A percentile compares a stretch with the other conserved stretches of the same genome.
Conservation (phyloP, 805 yeast genomes). For the Candida dajiaensis region DNA sequence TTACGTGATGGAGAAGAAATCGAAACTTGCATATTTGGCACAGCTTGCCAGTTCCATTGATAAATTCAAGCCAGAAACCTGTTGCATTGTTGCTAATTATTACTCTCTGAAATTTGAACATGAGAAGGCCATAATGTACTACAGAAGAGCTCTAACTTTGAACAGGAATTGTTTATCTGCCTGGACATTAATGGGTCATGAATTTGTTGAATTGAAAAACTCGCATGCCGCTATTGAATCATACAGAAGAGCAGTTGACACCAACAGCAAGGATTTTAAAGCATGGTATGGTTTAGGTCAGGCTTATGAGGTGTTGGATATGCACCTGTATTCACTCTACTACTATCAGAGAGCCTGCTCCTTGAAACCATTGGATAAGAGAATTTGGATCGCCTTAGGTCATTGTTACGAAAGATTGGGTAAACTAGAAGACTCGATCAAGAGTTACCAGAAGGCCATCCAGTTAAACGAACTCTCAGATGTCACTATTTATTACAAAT, state of each 20-base stretch:
- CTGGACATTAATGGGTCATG: constrained; percentile 99
- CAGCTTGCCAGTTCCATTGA: constrained; percentile 80
- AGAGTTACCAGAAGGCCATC: constrained; percentile 76
- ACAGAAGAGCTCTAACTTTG: constrained; percentile 79
- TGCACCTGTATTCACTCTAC: constrained; percentile 87
- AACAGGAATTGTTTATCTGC: constrained; percentile 81
- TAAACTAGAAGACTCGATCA: constrained; percentile 66
- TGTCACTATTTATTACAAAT: constrained; percentile 49
- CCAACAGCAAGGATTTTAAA: constrained; percentile 80
- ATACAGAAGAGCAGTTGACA: constrained; percentile 88
- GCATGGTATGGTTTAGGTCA: constrained; percentile 99
- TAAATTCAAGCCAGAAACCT: constrained; percentile 86
- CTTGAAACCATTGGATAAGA: constrained; percentile 78
- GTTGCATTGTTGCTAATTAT: constrained; percentile 91
- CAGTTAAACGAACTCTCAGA: constrained; percentile 48
- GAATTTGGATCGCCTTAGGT: constrained; percentile 97
- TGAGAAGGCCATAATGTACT: constrained; percentile 90
- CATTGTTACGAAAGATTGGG: constrained; percentile 79
- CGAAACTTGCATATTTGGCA: constrained; percentile 81
- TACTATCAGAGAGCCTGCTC: constrained; percentile 90
- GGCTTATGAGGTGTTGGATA: constrained; percentile 93
- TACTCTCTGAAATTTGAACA: constrained; percentile 90
- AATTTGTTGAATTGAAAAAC: constrained; percentile 91
- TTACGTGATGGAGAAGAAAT: constrained; percentile 85
- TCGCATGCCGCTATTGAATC: constrained; percentile 97